Percentiles rank a stretch among this genome's conserved stretches.
Conservation (phyloP, 75 land plant species). For the Pinus tabuliformis region DNA sequence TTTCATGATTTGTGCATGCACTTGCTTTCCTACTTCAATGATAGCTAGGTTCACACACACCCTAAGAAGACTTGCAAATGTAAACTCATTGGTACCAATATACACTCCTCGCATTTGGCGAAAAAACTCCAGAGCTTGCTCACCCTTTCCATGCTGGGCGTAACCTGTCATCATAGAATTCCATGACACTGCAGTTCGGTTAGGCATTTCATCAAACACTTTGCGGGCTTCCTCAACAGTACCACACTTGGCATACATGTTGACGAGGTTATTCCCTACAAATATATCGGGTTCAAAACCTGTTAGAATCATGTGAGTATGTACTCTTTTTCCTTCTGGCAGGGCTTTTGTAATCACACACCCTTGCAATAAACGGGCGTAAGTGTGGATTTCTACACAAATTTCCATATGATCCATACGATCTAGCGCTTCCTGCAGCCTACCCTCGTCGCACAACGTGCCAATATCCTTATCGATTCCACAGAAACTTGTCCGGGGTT, state of each 20-base stretch:
- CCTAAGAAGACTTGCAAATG: slow-evolving; percentile 21
- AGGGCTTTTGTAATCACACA: slow-evolving; percentile 2
- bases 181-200: slow-evolving; percentile 18
- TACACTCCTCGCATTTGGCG: slow-evolving; percentile 11
- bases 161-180: slow-evolving; percentile 25
- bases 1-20: slow-evolving; percentile 18
- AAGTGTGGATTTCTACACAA: neutral
- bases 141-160: slow-evolving; percentile 14
- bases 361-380: neutral
- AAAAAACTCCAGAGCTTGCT: slow-evolving; percentile 17
- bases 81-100: slow-evolving; percentile 17
- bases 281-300: slow-evolving; percentile 22
- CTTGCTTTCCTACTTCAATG: slow-evolving; percentile 14
- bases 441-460: neutral
- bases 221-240: slow-evolving; percentile 13
- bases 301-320: slow-evolving; percentile 10
- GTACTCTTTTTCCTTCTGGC: slow-evolving; percentile 17
- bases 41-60: neutral
- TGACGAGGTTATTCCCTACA: slow-evolving; percentile 21
- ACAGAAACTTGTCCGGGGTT: neutral
- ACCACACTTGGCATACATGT: slow-evolving; percentile 28
- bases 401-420: neutral
- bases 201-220: slow-evolving; percentile 13
- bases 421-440: neutral
- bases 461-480: neutral